Evolutionary conservation across 2,329 filamentous ascomycete genomes (phyloP), one percentile per base, ranked within the genome.

Genomic region (Monosporascus sp.): DNA sequence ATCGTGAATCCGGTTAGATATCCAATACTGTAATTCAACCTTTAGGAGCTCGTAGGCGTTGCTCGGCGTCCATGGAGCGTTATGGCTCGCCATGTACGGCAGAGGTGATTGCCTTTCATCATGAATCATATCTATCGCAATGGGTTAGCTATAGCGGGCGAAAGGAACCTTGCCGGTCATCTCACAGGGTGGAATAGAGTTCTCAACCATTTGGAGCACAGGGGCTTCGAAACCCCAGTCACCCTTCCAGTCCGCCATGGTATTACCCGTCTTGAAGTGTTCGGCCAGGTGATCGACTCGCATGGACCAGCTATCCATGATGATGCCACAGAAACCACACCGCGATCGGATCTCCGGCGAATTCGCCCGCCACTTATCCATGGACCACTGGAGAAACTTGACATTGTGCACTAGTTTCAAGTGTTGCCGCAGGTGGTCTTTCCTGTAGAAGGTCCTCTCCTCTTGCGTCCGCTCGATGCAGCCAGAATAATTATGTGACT

Each of bases 171-270:
- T 7, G 24, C n/a, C 62, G 65, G 66, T 65, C 70, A 31, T 72
- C 78, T 74, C 77, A 83, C 81, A 86, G 49, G 83, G 82, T 51
- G 83, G 83, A 54, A 87, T 84, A 47, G 82, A 82, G 63, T 86
- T 86, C 67, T 86, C 83, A 62, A 86, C 79, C 74, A 85, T 79
- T 57, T 82, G 75, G 60, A 84, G 72, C 43, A 86, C 77, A 37
- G 80, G 77, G 27, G 73, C 71, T 52, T 86, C 83, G 57, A 87
- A 86, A 74, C 83, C 83, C 82, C 83, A 86, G 68, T 84, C 83
- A 72, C 83, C 83, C 74, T 85, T 83, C 83, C 83, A 87, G 67
- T 86, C 81, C 57, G 79, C 80, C 83, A 87, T 87, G 62, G 79
- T 82, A 58, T 78, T 80, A 70, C 83, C 82, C 25, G 76, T 79